Base-by-base conservation (phyloP, 169 alveolate species). In the Plasmodium vinckei region DNA sequence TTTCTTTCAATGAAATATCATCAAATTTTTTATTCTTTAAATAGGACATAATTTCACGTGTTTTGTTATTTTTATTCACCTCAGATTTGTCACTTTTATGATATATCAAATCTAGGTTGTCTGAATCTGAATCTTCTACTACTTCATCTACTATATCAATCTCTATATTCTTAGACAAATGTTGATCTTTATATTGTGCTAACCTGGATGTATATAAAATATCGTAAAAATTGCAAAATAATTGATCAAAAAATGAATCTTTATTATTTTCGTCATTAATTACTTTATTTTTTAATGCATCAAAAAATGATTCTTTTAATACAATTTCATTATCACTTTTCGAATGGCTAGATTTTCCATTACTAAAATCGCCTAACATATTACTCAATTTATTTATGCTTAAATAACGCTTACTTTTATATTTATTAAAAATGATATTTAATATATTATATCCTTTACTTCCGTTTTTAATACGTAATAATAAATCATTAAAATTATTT, bases 381-480 rank as follows among this genome's bases (percentile, higher is more conserved):
- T 5, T 15, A 59, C 53, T 86, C 19, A 86, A 23, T 53, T 86
- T 86, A 27, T 86, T 86, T n/a, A 21, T 23, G 70, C 46, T 61
- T 25, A 86, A 70, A 65, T 17, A 86, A 15, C 60, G 63, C 21
- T 59, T 71, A 70, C 60, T 70, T 49, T 86, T 86, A 70, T 86
- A 86, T 70, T 86, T 86, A 73, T 86, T 71, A 86, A 86, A 70
- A 42, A 86, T 86, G 2, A 86, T 46, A 42, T 68, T 17, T 72
- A 86, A 53, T 15, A 70, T 39, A 59, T 69, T 86, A 72, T 86
- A 86, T 25, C 91, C 91, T 44, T 23, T 86, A 44, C 91, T 60
- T 23, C 91, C 87, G 25, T 70, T 72, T 63, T 71, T 68, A 69
- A 86, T 71, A 42, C 86, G 69, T 54, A 25, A 51, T 42, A 86